These are phyloP conservation scores for Dioscorea dumetorum DNA, from an alignment of 106 monocot species.

Conservation along the genomic window DNA sequence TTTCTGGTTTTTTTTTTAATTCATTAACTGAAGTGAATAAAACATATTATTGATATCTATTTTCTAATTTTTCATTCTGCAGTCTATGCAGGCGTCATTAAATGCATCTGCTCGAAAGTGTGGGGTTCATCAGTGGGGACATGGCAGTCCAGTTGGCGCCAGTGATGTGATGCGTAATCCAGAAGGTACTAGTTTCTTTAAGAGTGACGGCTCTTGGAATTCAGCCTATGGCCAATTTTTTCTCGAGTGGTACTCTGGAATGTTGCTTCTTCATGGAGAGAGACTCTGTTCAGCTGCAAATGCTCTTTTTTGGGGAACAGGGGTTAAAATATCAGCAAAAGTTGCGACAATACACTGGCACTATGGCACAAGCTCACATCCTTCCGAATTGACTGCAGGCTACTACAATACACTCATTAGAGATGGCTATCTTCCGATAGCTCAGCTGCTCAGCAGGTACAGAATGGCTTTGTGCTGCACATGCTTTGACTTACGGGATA, in stretches of 20 bases:
- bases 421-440: conserved; percentile 68
- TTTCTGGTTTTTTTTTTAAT: too few species aligned
- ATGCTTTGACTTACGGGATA: conserved; percentile 59
- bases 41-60: not conserved
- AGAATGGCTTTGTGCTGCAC: conserved; percentile 52
- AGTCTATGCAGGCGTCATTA: conserved; percentile 70
- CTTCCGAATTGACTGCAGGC: conserved; percentile 70
- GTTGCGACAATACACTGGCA: conserved; percentile 52
- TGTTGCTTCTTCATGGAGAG: conserved; percentile 72
- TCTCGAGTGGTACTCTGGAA: conserved; percentile 68
- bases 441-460: conserved; percentile 42
- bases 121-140: conserved; percentile 44
- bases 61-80: conserved; percentile 6
- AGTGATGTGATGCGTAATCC: conserved; percentile 33
- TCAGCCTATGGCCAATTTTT: conserved; percentile 52
- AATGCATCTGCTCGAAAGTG: conserved; percentile 34
- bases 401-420: conserved; percentile 47
- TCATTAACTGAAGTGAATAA: too few species aligned
- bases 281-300: conserved; percentile 45
- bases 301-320: conserved; percentile 44
- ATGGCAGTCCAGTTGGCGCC: conserved; percentile 32
- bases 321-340: conserved; percentile 49
- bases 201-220: conserved; percentile 51
- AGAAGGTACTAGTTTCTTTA: conserved; percentile 51
- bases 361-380: conserved; percentile 41